Base-by-base conservation (phyloP, 2,329 filamentous ascomycete genomes). In the Colletotrichum tamarilloi region DNA sequence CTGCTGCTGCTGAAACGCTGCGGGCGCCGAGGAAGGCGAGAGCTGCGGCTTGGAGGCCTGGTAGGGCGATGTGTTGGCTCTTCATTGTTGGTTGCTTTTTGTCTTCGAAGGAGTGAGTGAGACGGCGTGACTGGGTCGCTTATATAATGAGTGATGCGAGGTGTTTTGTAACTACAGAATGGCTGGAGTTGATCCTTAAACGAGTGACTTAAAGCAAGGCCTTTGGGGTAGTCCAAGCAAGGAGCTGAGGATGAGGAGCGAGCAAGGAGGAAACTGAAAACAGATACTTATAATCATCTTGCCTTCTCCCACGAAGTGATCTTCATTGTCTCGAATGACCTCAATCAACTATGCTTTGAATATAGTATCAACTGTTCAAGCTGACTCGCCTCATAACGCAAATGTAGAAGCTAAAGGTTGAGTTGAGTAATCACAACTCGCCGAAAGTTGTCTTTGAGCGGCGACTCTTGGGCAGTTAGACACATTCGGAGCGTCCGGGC, bases 21-120 rank as follows among this genome's bases (percentile, higher is more conserved):
- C 38, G 64, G 22, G 38, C 64, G 19, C 35, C 49, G 19, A 67
- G n/a, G 64, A 67, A 67, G 55, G 64, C 64, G 6, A 38, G 30
- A 22, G 64, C 53, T 14, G 26, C 38, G 55, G 28, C 53, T 24
- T 55, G 64, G 22, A 67, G 38, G 38, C 64, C 38, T 16, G 38
- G 38, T n/a, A 67, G 7, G 38, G 53, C 49, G 14, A 67, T 35
- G 26, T 59, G 64, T 59, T 59, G 22, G 24, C 35, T 59, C 64
- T 35, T 32, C 64, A 67, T 67, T n/a, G 5, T 67, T 22, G 22
- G 7, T 35, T n/a, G 9, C 24, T 26, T 24, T 26, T 5, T 28
- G 11, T 12, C 9, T 6, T 49, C 8, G n/a, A 26, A 24, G 22
- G 56, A 5, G 12, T 2, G 9, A 16, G 4, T 24, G 26, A n/a